Evolutionary conservation across 805 yeast genomes (phyloP).

Genomic region (Wickerhamomyces sydowiorum): DNA sequence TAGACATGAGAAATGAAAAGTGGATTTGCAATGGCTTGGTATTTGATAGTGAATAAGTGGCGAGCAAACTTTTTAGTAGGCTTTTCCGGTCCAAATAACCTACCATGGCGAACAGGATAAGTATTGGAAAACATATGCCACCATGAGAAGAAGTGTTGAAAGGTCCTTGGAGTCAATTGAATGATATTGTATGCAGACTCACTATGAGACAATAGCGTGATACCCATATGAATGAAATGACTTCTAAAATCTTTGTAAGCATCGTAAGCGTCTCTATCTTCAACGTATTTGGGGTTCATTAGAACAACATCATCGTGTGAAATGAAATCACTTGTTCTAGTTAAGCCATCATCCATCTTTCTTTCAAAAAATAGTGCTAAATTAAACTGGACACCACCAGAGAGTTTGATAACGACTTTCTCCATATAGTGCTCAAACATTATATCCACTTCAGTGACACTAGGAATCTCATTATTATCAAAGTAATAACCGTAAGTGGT

Average conservation of each 20-base stretch:
- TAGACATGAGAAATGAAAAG: constrained; percentile 71
- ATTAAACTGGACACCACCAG: constrained; percentile 55
- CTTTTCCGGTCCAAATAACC: constrained; percentile 52
- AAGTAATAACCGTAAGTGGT: constrained; percentile 46
- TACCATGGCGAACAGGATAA: constrained; percentile 74
- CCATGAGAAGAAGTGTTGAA: constrained; percentile 74
- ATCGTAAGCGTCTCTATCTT: constrained; percentile 54
- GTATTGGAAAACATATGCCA: constrained; percentile 82
- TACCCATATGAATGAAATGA: constrained; percentile 70
- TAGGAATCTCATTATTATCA: constrained; percentile 18
- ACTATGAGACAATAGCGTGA: constrained; percentile 42
- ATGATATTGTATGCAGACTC: constrained; percentile 54
- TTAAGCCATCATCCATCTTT: constrained; percentile 22
- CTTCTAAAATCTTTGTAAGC: constrained; percentile 79
- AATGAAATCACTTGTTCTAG: constrained; percentile 38
- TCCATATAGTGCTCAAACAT: constrained; percentile 31
- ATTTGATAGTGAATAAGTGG: constrained; percentile 73
- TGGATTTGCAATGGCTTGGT: constrained; percentile 67
- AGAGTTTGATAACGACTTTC: constrained; percentile 49
- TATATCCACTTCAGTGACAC: constrained; percentile 12
- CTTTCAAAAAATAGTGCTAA: constrained; percentile 58
- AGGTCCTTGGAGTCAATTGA: constrained; percentile 67
- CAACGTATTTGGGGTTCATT: constrained; percentile 47
- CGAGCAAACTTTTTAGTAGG: constrained; percentile 65
- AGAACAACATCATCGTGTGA: constrained; percentile 60